phyloP scores from a whole-genome alignment of 768 basidiomycete species.

The Scleroderma citrinum region DNA sequence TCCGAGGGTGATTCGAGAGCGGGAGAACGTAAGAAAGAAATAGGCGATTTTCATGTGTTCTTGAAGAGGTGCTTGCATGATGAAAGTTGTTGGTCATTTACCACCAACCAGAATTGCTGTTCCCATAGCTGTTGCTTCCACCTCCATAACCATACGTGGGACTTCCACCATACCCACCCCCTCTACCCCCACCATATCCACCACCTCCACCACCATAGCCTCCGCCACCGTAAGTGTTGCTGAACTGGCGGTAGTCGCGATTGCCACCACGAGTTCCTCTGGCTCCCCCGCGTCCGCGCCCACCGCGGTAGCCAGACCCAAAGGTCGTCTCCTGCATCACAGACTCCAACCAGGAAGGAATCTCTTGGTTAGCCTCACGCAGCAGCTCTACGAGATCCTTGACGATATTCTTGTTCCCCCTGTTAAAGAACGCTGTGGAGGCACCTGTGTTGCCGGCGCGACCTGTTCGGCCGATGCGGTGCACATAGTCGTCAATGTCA shows the following conservation, averaged over 20 bases:
- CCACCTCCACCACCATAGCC: constrained; percentile 38
- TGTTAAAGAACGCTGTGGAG: constrained; percentile 94
- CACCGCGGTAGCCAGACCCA: constrained; percentile 48
- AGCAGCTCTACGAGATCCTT: constrained; percentile 90
- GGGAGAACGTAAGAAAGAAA: constrained; percentile 15
- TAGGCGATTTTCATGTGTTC: constrained; percentile 12
- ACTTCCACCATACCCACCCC: constrained; percentile 37
- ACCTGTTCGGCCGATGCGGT: constrained; percentile 96
- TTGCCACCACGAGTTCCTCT: constrained; percentile 38
- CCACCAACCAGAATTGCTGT: constrained; percentile 43
- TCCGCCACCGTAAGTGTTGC: constrained; percentile 29
- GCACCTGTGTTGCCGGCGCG: constrained; percentile 98
- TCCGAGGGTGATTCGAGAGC: constrained; percentile 31
- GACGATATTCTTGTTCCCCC: constrained; percentile 88
- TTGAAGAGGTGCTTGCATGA: no score
- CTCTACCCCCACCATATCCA: constrained; percentile 29
- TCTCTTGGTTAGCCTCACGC: constrained; percentile 93
- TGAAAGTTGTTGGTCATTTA: constrained; percentile 20
- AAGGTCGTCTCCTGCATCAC: constrained; percentile 79
- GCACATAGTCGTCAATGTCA: constrained; percentile 99
- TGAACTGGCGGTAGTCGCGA: constrained; percentile 29
- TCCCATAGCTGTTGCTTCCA: constrained; percentile 20
- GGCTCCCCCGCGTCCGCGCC: constrained; percentile 52
- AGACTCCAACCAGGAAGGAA: constrained; percentile 85
- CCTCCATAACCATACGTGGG: constrained; percentile 7